Base-by-base conservation (phyloP, 495 filamentous ascomycete genomes). In the Rhypophila decipiens region DNA sequence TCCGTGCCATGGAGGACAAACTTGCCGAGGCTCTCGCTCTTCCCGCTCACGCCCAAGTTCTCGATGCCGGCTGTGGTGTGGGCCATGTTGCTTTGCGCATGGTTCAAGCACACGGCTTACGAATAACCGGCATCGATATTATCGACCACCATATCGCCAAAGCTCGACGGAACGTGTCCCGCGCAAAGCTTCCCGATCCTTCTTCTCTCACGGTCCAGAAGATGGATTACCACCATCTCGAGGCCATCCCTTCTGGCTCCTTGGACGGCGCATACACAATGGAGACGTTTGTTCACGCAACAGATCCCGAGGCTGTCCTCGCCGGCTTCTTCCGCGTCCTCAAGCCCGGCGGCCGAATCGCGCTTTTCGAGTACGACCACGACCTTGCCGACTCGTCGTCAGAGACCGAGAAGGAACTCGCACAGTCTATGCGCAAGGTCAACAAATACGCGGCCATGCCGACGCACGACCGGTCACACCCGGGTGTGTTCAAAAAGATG, bases 271-370 rank as follows among this genome's bases (percentile, higher is more conserved):
- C 74, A 41, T 82, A 80, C 52, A 79, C 76, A 1, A 78, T 79
- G 67, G 78, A 82, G 52, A 81, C 77, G 0, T 68, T 80, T 21
- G 75, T 79, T 4, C 76, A 82, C 50, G 74, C 78, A 5, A 76
- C 68, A 1, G 69, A 80, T 18, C 70, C 71, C 5, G 52, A 66
- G 44, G 65, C 61, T 10, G 76, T 70, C 1, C 49, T 79, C 21
- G 42, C 50, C 9, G 65, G 71, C 33, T 80, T 80, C 55, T 66
- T 64, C 55, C 70, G 72, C 22, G 41, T 80, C 0, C 53, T 81
- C 5, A 59, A 63, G 42, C 77, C 77, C 2, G 76, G 75, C 5
- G 75, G 75, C 3, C 52, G 55, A 0, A 24, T 80, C 13, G 71
- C 63, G 2, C 49, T 76, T 11, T 68, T 76, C 55, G 76, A 80